Conservation (phyloP, 208 protist genomes). For the Phytomonas sp. region DNA sequence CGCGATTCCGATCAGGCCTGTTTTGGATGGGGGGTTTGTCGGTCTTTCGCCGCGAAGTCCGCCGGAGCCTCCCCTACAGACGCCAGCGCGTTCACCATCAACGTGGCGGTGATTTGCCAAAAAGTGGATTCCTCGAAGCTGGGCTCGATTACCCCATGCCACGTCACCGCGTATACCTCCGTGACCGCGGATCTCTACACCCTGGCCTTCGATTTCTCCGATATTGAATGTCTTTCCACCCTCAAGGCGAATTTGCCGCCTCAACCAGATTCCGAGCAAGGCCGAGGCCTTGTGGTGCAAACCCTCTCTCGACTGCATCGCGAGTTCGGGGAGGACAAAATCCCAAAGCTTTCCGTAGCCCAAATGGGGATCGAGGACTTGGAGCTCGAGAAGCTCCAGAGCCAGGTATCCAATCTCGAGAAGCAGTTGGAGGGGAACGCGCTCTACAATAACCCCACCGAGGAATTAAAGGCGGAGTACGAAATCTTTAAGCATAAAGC, state of each 20-base stretch:
- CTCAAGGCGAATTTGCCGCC: slow-evolving; percentile 77
- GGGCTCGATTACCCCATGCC: slow-evolving; percentile 42
- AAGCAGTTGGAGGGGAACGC: slow-evolving; percentile 62
- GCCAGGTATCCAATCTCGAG: slow-evolving; percentile 83
- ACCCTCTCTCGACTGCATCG: slow-evolving; percentile 70
- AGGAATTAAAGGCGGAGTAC: slow-evolving; percentile 48
- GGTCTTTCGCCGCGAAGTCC: slow-evolving; percentile 54
- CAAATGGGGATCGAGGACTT: slow-evolving; percentile 95
- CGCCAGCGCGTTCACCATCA: slow-evolving; percentile 55
- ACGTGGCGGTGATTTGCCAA: slow-evolving; percentile 75
- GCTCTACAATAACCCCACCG: slow-evolving; percentile 51
- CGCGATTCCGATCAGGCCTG: slow-evolving; percentile 46
- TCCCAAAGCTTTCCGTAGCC: slow-evolving; percentile 92
- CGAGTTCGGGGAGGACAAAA: slow-evolving; percentile 46
- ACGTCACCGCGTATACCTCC: slow-evolving; percentile 76
- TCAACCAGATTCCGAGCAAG: slow-evolving; percentile 63
- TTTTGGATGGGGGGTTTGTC: slow-evolving; percentile 88
- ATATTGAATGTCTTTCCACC: slow-evolving; percentile 60
- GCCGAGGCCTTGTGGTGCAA: slow-evolving; percentile 66
- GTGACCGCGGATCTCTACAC: slow-evolving; percentile 78
- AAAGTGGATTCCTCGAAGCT: slow-evolving; percentile 44
- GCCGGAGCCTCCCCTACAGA: slow-evolving; percentile 35
- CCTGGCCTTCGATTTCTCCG: slow-evolving; percentile 76
- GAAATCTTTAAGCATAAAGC: slow-evolving; percentile 65
- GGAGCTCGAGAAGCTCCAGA: slow-evolving; percentile 60